Percentiles rank a stretch among this genome's conserved stretches.
phyloP scores from a whole-genome alignment of 108 stramenopile genomes.

The Cyclotella sp. region DNA sequence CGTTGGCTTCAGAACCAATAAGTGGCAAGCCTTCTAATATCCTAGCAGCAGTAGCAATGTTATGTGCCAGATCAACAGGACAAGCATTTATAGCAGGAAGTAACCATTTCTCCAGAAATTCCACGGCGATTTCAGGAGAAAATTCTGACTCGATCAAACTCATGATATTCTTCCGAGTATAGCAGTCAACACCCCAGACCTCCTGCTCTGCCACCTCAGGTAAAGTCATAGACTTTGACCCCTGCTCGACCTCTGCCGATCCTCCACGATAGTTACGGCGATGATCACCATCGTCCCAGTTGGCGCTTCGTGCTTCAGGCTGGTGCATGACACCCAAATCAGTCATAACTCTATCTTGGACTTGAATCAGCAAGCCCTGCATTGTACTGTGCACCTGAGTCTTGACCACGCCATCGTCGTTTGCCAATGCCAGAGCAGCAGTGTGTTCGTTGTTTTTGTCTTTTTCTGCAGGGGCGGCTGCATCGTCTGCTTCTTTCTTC shows the following conservation, averaged over 20 bases:
- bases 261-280: constrained; percentile 44
- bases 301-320: constrained; percentile 78
- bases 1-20: not conserved
- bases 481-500: constrained; percentile 46
- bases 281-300: constrained; percentile 62
- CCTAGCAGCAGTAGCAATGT: constrained; percentile 69
- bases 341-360: constrained; percentile 87
- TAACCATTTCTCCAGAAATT: constrained; percentile 85
- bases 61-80: constrained; percentile 76
- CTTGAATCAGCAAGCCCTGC: constrained; percentile 72
- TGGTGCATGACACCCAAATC: constrained; percentile 76
- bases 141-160: constrained; percentile 73
- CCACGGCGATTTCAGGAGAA: constrained; percentile 60
- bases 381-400: constrained; percentile 81
- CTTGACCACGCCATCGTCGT: constrained; percentile 84
- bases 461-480: constrained; percentile 16
- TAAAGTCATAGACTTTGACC: constrained; percentile 8
- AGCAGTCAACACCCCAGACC: constrained; percentile 93
- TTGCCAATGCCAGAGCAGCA: constrained; percentile 69
- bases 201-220: constrained; percentile 85
- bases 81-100: constrained; percentile 91
- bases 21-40: constrained; percentile 67
- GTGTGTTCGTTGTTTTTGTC: constrained; percentile 56
- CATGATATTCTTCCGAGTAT: constrained; percentile 78
- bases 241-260: constrained; percentile 47